These are phyloP conservation scores for Umbelopsis vinacea DNA, from an alignment of 192 early-diverging fungal genomes.

Conservation along the genomic window DNA sequence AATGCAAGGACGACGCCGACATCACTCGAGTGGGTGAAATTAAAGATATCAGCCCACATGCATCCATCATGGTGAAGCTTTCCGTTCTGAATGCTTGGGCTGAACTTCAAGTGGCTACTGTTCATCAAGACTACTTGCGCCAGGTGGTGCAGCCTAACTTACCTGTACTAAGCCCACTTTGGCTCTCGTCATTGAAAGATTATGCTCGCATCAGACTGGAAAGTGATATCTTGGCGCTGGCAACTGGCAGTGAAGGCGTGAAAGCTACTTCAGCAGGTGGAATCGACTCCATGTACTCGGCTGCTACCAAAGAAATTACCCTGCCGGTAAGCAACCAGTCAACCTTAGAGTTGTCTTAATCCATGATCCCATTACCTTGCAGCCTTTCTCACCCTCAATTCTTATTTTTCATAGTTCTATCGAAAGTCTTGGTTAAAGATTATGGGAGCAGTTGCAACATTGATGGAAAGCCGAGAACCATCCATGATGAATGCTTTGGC, in stretches of 20 bases:
- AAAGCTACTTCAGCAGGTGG: constrained; percentile 44
- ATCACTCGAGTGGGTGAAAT: constrained; percentile 56
- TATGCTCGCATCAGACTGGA: constrained; percentile 72
- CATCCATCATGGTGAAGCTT: constrained; percentile 75
- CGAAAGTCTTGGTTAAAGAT: constrained; percentile 62
- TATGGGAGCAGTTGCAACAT: constrained; percentile 57
- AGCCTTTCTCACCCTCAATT: too few relatives aligned
- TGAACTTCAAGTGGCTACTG: constrained; percentile 69
- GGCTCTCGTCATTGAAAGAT: constrained; percentile 62
- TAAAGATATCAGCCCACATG: constrained; percentile 71
- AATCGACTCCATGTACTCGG: constrained; percentile 65
- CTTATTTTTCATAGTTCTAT: constrained; percentile 47
- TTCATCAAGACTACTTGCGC: constrained; percentile 61
- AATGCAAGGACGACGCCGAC: constrained; percentile 64
- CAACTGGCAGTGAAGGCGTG: constrained; percentile 37
- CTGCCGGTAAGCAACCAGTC: constrained; percentile 54
- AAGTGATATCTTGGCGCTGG: constrained; percentile 51
- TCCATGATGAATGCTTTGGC: constrained; percentile 52
- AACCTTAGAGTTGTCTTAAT: background rate
- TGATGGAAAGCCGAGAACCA: constrained; percentile 49
- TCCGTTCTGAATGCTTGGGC: constrained; percentile 84
- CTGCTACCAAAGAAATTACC: constrained; percentile 69
- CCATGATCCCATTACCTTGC: background rate
- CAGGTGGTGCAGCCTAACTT: constrained; percentile 67
- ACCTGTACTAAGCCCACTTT: constrained; percentile 56